Evolutionary conservation across 2,329 filamentous ascomycete species (phyloP).

Genomic region (Clonostachys byssicola): DNA sequence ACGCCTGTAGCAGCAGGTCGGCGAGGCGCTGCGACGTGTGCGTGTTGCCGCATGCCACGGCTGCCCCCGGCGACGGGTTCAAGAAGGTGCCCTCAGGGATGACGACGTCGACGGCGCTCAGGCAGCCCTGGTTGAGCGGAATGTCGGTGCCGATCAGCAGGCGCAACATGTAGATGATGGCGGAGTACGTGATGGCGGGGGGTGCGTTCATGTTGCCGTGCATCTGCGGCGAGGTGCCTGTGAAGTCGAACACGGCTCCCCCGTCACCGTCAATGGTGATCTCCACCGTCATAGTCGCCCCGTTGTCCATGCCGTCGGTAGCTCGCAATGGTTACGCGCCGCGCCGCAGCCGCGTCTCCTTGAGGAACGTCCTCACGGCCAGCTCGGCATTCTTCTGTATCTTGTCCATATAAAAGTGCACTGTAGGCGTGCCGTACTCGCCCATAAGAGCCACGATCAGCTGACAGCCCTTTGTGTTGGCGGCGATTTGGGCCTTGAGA

Average conservation of each 20-base stretch:
- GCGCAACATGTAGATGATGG: conserved; percentile 82
- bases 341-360: conserved; percentile 48
- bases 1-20: conserved; percentile 78
- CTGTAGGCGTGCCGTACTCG: conserved; percentile 73
- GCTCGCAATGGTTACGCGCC: conserved; percentile 15
- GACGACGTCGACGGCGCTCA: conserved; percentile 69
- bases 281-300: conserved; percentile 70
- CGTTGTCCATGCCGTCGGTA: conserved; percentile 75
- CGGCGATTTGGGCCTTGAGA: conserved; percentile 79
- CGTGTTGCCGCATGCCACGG: conserved; percentile 81
- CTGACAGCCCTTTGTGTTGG: conserved; percentile 80
- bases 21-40: conserved; percentile 77
- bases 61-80: conserved; percentile 70
- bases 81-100: conserved; percentile 73
- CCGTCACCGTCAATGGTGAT: conserved; percentile 70
- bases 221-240: conserved; percentile 21
- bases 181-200: conserved; percentile 31
- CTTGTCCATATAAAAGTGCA: conserved; percentile 78
- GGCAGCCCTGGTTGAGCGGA: conserved; percentile 81
- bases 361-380: conserved; percentile 70
- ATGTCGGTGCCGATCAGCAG: conserved; percentile 79
- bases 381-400: conserved; percentile 79
- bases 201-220: conserved; percentile 26
- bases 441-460: conserved; percentile 70
- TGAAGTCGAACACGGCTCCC: conserved; percentile 63